A percentile compares a stretch with the other conserved stretches of the same genome.
phyloP scores from a whole-genome alignment of 2,329 filamentous ascomycete species.

The Monosporascus sp. region DNA sequence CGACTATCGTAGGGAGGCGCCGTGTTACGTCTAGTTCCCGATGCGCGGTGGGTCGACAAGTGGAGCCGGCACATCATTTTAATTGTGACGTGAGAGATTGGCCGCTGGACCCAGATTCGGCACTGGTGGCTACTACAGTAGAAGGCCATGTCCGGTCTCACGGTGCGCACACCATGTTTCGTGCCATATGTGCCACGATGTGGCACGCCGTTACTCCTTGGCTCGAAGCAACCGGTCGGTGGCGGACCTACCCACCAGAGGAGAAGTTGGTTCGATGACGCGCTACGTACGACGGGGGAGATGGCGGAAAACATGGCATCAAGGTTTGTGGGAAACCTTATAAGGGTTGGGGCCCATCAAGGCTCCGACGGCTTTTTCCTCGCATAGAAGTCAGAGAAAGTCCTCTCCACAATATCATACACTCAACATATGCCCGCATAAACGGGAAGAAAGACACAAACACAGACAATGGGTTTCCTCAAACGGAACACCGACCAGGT shows the following conservation, averaged over 20 bases:
- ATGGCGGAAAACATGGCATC: too few relatives aligned
- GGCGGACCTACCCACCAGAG: not conserved
- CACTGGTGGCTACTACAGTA: not conserved
- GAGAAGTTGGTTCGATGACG: not conserved
- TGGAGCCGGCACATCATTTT: not conserved
- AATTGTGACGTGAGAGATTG: not conserved
- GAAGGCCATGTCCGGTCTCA: not conserved
- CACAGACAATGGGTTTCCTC: slow-evolving; percentile 20
- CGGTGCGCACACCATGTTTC: not conserved
- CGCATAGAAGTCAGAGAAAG: not conserved
- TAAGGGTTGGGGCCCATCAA: not conserved
- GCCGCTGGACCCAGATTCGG: not conserved
- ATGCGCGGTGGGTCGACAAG: not conserved
- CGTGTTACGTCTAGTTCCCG: not conserved
- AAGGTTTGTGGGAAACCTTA: not conserved
- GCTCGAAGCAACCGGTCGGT: too few relatives aligned
- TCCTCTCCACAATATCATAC: not conserved
- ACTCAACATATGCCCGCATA: not conserved
- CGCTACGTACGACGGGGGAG: not conserved
- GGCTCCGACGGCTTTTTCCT: not conserved
- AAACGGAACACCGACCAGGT: slow-evolving; percentile 21
- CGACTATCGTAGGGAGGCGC: not conserved
- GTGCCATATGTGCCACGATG: not conserved
- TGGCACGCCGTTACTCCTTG: not conserved
- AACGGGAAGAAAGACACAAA: not conserved